phyloP scores from a whole-genome alignment of 1,284 basidiomycete species.

The Phylloboletellus chloephorus region DNA sequence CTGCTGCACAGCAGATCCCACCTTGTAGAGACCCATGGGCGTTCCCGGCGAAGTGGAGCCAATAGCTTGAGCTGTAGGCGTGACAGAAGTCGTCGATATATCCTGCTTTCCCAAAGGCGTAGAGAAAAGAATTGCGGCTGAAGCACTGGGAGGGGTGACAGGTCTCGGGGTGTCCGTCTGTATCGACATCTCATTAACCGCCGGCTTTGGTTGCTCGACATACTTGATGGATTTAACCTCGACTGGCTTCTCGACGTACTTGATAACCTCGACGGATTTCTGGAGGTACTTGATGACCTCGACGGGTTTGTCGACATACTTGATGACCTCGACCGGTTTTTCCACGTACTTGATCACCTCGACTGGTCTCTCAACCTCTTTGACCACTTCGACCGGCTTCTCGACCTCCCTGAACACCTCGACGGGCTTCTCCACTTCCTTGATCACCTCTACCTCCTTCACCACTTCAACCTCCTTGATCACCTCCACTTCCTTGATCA shows the following conservation, averaged over 20 bases:
- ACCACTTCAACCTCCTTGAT: constrained; percentile 47
- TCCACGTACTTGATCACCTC: constrained; percentile 28
- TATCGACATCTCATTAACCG: constrained; percentile 64
- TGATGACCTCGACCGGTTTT: constrained; percentile 24
- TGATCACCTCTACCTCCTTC: constrained; percentile 26
- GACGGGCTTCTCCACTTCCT: constrained; percentile 22
- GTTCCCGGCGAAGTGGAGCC: constrained; percentile 24
- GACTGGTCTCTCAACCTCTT: constrained; percentile 26
- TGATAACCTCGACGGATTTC: constrained; percentile 18
- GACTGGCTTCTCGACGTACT: constrained; percentile 27
- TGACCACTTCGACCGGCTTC: constrained; percentile 31
- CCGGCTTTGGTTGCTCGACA: constrained; percentile 45
- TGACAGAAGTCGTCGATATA: constrained; percentile 27
- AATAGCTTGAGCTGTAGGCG: constrained; percentile 18
- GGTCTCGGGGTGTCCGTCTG: constrained; percentile 73
- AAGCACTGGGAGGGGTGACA: constrained; percentile 32
- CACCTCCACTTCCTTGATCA: constrained; percentile 26
- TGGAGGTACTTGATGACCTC: constrained; percentile 18
- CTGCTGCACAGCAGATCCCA: constrained; percentile 57
- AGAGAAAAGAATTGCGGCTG: constrained; percentile 19
- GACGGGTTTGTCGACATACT: constrained; percentile 24
- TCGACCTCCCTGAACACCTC: constrained; percentile 21
- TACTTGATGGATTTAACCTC: constrained; percentile 28
- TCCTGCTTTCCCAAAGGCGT: constrained; percentile 31
- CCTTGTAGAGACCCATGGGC: constrained; percentile 43